phyloP scores from a whole-genome alignment of 805 yeast genomes.

The Kregervanrija pseudodelftensis region DNA sequence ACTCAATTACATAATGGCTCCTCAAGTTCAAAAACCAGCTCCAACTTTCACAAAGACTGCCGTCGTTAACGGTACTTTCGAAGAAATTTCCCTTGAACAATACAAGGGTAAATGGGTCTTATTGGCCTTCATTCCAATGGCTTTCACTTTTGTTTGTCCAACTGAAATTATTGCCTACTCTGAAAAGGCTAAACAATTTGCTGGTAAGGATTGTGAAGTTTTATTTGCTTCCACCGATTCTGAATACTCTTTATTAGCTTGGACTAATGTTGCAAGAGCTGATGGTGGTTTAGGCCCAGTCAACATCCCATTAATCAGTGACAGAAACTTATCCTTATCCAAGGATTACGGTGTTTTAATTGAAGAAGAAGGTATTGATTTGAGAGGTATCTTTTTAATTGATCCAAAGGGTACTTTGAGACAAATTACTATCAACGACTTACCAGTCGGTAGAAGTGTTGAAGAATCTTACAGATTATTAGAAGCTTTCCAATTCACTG shows the following conservation, averaged over 20 bases:
- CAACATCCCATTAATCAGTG: conserved; percentile 91
- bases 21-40: conserved; percentile 90
- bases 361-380: conserved; percentile 93
- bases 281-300: conserved; percentile 98
- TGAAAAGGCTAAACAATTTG: conserved; percentile 85
- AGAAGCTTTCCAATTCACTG: conserved; percentile 99
- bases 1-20: conserved; percentile 57
- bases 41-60: conserved; percentile 96
- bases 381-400: conserved; percentile 96
- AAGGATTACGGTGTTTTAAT: conserved; percentile 96
- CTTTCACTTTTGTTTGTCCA: conserved; percentile 99
- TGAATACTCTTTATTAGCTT: conserved; percentile 93
- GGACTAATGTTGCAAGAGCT: conserved; percentile 95
- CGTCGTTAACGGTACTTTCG: conserved; percentile 92
- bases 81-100: conserved; percentile 89
- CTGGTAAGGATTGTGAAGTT: conserved; percentile 79
- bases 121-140: conserved; percentile 95
- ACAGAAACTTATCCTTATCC: conserved; percentile 92
- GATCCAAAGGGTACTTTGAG: conserved; percentile 93
- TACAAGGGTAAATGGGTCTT: conserved; percentile 98
- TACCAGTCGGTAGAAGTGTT: conserved; percentile 98
- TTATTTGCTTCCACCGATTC: conserved; percentile 98
- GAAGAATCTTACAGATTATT: conserved; percentile 96
- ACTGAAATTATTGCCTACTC: conserved; percentile 99
- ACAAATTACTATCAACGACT: conserved; percentile 97